phyloP scores from a whole-genome alignment of 495 filamentous ascomycete genomes.

The Cercophora samala region DNA sequence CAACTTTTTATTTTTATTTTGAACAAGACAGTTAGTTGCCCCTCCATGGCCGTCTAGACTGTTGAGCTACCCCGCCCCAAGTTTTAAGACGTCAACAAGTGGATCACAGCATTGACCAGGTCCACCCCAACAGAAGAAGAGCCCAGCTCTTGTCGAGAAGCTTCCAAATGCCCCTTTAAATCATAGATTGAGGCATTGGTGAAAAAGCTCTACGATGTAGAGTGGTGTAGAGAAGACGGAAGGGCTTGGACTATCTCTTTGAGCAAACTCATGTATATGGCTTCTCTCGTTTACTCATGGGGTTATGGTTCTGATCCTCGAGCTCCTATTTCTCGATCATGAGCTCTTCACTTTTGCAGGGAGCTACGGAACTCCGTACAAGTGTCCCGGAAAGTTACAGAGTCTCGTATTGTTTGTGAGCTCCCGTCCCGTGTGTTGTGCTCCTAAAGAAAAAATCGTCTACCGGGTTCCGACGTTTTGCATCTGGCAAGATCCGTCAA shows the following conservation, averaged over 20 bases:
- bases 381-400: background rate
- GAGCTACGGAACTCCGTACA: background rate
- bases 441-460: slow-evolving; percentile 9
- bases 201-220: background rate
- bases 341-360: background rate
- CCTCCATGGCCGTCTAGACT: slow-evolving; percentile 4
- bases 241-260: background rate
- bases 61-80: slow-evolving; percentile 19
- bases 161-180: background rate
- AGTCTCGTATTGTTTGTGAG: background rate
- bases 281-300: background rate
- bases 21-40: background rate
- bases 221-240: background rate
- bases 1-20: background rate
- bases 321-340: background rate
- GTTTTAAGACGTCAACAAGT: slow-evolving; percentile 9
- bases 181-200: background rate
- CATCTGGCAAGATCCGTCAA: background rate
- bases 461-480: background rate
- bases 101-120: slow-evolving; percentile 5
- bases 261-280: background rate
- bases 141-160: slow-evolving; percentile 4
- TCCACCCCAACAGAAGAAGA: background rate
- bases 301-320: background rate
- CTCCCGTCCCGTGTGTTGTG: background rate